These are phyloP conservation scores for Fusarium sp. DNA, from an alignment of 2,329 filamentous ascomycete genomes.

Conservation along the genomic window DNA sequence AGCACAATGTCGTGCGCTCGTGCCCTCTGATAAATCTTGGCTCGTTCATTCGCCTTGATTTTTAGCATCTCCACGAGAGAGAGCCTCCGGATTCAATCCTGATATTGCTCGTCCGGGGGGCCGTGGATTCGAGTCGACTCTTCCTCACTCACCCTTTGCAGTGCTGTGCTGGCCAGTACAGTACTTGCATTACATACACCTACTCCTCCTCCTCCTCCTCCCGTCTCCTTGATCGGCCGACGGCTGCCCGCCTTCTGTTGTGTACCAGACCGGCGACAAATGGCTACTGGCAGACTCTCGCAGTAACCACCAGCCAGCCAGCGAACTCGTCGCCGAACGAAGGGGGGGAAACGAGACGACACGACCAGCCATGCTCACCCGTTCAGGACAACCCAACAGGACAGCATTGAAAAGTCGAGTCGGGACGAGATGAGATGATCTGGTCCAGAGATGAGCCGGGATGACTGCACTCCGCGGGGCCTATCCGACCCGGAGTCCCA, in stretches of 20 bases:
- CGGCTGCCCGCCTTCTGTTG: constrained; percentile 41
- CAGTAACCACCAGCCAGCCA: constrained; percentile 35
- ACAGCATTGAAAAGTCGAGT: constrained; percentile 42
- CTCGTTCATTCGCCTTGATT: constrained; percentile 45
- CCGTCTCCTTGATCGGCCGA: constrained; percentile 32
- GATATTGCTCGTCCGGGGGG: constrained; percentile 40
- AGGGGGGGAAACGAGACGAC: constrained; percentile 21
- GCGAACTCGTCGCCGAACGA: constrained; percentile 17
- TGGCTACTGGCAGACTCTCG: constrained; percentile 40
- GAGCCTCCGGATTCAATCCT: constrained; percentile 43
- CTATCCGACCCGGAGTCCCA: constrained; percentile 48
- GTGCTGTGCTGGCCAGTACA: neutral
- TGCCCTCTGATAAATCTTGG: constrained; percentile 48
- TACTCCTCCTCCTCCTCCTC: constrained; percentile 26
- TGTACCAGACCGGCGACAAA: constrained; percentile 38
- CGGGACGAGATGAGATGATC: constrained; percentile 47
- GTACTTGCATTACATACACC: neutral
- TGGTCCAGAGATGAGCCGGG: constrained; percentile 47
- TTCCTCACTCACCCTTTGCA: constrained; percentile 5
- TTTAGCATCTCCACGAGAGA: constrained; percentile 39
- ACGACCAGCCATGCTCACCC: constrained; percentile 43
- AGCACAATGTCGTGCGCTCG: constrained; percentile 48
- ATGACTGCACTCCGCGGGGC: constrained; percentile 47
- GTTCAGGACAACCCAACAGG: constrained; percentile 38
- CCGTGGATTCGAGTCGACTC: constrained; percentile 29